Evolutionary conservation across 192 early-diverging fungal genomes (phyloP).

Genomic region (Thamnidium elegans): DNA sequence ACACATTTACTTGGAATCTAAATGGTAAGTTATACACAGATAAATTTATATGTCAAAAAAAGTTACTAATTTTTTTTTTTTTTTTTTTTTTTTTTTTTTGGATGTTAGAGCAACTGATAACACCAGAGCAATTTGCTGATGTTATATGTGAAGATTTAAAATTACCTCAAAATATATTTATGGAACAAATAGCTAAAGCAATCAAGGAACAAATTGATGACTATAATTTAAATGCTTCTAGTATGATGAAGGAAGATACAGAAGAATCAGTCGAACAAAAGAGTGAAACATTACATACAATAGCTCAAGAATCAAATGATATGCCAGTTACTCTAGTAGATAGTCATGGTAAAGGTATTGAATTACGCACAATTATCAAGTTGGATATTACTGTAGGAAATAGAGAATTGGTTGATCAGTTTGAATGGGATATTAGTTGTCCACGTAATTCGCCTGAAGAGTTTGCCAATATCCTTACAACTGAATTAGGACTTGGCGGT

Average conservation of each 20-base stretch:
- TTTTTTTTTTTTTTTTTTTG: too few relatives aligned
- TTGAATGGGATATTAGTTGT: conserved; percentile 91
- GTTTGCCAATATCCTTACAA: conserved; percentile 77
- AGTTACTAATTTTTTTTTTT: too few relatives aligned
- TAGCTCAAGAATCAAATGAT: too few relatives aligned
- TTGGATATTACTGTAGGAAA: conserved; percentile 88
- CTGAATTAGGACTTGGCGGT: conserved; percentile 74
- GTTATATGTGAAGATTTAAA: conserved; percentile 81
- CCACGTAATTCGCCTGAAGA: conserved; percentile 75
- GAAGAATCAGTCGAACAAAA: too few relatives aligned
- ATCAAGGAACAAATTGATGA: conserved; percentile 92
- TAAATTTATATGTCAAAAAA: too few relatives aligned
- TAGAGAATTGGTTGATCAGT: conserved; percentile 80
- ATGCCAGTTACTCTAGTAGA: too few relatives aligned
- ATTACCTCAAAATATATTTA: conserved; percentile 63
- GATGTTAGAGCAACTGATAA: conserved; percentile 60
- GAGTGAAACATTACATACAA: too few relatives aligned
- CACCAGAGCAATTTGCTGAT: conserved; percentile 76
- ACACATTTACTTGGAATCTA: conserved; percentile 95
- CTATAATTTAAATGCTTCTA: conserved; percentile 52
- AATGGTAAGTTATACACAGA: conserved; percentile 61
- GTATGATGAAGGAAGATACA: conserved; percentile 12
- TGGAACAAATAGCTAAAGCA: conserved; percentile 54
- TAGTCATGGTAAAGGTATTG: too few relatives aligned
- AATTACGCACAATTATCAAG: conserved; percentile 19